Conservation (phyloP, 2,329 filamentous ascomycete genomes). For the Phialophora chinensis region DNA sequence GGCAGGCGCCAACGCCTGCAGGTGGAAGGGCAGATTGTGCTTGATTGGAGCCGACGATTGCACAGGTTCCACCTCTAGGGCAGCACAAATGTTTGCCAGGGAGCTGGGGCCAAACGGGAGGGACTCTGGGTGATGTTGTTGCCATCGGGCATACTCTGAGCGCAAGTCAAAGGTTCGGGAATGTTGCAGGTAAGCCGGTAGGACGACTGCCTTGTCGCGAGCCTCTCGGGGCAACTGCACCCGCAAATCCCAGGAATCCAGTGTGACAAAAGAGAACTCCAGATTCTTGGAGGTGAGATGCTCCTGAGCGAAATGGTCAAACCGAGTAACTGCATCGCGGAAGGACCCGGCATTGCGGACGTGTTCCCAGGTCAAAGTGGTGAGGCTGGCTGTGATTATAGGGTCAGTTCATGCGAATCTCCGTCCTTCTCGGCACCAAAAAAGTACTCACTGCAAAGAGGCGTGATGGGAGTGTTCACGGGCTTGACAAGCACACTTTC, state of each 20-base stretch:
- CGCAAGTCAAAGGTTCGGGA: constrained; percentile 95
- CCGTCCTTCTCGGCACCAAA: constrained; percentile 22
- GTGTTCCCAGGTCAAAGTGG: constrained; percentile 98
- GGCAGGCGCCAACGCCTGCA: constrained; percentile 92
- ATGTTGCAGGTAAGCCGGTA: constrained; percentile 96
- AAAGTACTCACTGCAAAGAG: constrained; percentile 87
- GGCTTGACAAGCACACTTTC: constrained; percentile 98
- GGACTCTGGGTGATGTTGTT: constrained; percentile 96
- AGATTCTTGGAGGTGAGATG: constrained; percentile 88
- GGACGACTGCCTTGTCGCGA: constrained; percentile 95
- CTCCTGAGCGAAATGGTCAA: constrained; percentile 91
- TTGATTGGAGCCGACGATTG: constrained; percentile 98
- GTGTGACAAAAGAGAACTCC: constrained; percentile 97
- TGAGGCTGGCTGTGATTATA: constrained; percentile 77
- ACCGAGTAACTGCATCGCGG: constrained; percentile 93
- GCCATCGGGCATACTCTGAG: constrained; percentile 98
- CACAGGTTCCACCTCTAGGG: constrained; percentile 95
- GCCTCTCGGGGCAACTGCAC: constrained; percentile 97
- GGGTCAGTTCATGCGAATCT: constrained; percentile 34
- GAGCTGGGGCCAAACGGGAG: constrained; percentile 95
- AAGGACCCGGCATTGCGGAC: constrained; percentile 97
- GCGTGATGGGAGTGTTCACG: constrained; percentile 97
- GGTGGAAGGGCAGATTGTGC: constrained; percentile 96
- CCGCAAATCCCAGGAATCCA: constrained; percentile 97
- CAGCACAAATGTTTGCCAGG: constrained; percentile 96